A percentile compares a stretch with the other conserved stretches of the same genome.
Evolutionary conservation across 2,329 filamentous ascomycete species (phyloP).

Genomic region (Alternaria gaisen): DNA sequence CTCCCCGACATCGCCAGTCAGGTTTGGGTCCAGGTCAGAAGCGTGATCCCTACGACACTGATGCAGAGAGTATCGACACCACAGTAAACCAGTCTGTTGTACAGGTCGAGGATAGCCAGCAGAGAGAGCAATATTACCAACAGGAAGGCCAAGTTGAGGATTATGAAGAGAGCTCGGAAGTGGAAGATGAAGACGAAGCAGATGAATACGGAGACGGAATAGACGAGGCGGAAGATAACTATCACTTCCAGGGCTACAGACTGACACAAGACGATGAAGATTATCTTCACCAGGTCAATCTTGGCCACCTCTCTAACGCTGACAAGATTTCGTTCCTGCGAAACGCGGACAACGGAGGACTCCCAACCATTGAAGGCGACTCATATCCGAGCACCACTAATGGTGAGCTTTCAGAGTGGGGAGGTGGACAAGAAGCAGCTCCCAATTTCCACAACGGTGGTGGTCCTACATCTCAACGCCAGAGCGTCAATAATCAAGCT

Average conservation of each 20-base stretch:
- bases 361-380: slow-evolving; percentile 33
- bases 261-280: slow-evolving; percentile 8
- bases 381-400: slow-evolving; percentile 53
- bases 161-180: slow-evolving; percentile 16
- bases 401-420: slow-evolving; percentile 34
- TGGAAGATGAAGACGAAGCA: slow-evolving; percentile 16
- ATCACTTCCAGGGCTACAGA: slow-evolving; percentile 1
- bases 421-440: slow-evolving; percentile 16
- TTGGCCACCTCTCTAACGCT: slow-evolving; percentile 3
- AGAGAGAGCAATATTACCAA: slow-evolving; percentile 11
- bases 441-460: slow-evolving; percentile 16
- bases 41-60: slow-evolving; percentile 47
- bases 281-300: not conserved
- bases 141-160: slow-evolving; percentile 18
- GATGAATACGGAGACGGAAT: slow-evolving; percentile 7
- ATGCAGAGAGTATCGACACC: slow-evolving; percentile 50
- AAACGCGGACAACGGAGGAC: not conserved
- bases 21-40: slow-evolving; percentile 24
- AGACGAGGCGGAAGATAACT: not conserved
- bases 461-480: slow-evolving; percentile 14
- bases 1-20: slow-evolving; percentile 21
- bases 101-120: slow-evolving; percentile 29
- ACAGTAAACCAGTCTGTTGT: slow-evolving; percentile 38
- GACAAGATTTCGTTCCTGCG: slow-evolving; percentile 13
- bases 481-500: slow-evolving; percentile 13